Percentiles rank a stretch among this genome's conserved stretches.
These are phyloP conservation scores for Picochlorum sp. DNA, from an alignment of 139 green algal species.

Conservation along the genomic window DNA sequence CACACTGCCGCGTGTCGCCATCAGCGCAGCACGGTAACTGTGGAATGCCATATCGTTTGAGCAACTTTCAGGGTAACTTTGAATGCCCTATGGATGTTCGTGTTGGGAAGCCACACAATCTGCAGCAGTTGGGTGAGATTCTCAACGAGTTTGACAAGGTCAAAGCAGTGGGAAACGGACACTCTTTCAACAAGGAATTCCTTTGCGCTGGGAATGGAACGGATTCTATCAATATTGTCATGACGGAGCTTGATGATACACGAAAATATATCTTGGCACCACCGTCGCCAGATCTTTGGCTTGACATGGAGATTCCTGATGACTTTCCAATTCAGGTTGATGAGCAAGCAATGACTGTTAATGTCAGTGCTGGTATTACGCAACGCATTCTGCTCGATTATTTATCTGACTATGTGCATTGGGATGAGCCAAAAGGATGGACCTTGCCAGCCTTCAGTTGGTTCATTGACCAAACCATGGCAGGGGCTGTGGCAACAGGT, in stretches of 20 bases:
- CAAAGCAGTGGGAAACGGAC: conserved; percentile 49
- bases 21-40: conserved; percentile 19
- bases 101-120: conserved; percentile 37
- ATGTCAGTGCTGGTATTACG: conserved; percentile 56
- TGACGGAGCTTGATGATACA: conserved; percentile 33
- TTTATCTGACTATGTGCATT: conserved; percentile 60
- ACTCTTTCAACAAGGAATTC: conserved; percentile 48
- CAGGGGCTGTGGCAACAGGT: conserved; percentile 69
- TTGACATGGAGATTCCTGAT: conserved; percentile 7
- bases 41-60: conserved; percentile 34
- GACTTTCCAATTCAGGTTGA: conserved; percentile 41
- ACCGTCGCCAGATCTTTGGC: conserved; percentile 7
- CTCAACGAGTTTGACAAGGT: conserved; percentile 29
- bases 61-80: conserved; percentile 56
- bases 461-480: conserved; percentile 79
- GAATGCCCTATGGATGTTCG: conserved; percentile 36
- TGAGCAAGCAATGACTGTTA: conserved; percentile 51
- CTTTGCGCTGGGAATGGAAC: conserved; percentile 24
- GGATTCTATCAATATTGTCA: conserved; percentile 52
- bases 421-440: conserved; percentile 46
- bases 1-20: conserved; percentile 22
- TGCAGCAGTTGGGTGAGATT: conserved; percentile 36
- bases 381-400: conserved; percentile 67
- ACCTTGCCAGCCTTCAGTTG: conserved; percentile 64
- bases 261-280: conserved; percentile 18